Conservation (phyloP, 805 yeast species). For the Jamesozyma gamospora region DNA sequence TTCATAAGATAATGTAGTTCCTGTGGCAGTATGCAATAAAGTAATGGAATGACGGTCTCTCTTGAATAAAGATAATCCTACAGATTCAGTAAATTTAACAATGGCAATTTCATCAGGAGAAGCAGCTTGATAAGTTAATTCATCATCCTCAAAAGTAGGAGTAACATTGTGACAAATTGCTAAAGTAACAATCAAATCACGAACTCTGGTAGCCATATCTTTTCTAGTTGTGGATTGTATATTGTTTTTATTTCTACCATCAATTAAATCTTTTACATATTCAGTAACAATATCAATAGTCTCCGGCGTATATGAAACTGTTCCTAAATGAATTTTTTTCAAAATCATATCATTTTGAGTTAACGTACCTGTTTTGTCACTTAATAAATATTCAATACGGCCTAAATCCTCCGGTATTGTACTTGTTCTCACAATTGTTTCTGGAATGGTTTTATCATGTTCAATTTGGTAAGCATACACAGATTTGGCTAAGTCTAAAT, state of each 20-base stretch:
- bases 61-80: slow-evolving; percentile 69
- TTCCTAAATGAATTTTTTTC: slow-evolving; percentile 85
- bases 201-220: slow-evolving; percentile 65
- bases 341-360: slow-evolving; percentile 98
- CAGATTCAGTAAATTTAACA: slow-evolving; percentile 78
- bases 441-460: slow-evolving; percentile 70
- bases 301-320: slow-evolving; percentile 86
- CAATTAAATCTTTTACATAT: slow-evolving; percentile 38
- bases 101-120: slow-evolving; percentile 98
- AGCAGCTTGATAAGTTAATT: slow-evolving; percentile 84
- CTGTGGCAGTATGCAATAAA: slow-evolving; percentile 51
- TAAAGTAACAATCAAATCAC: slow-evolving; percentile 70
- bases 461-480: slow-evolving; percentile 94
- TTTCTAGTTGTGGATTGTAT: slow-evolving; percentile 36
- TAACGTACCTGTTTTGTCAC: slow-evolving; percentile 94
- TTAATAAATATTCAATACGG: slow-evolving; percentile 80
- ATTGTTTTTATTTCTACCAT: slow-evolving; percentile 7
- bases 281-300: slow-evolving; percentile 81
- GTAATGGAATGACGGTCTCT: slow-evolving; percentile 76
- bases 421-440: slow-evolving; percentile 89
- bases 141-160: slow-evolving; percentile 76
- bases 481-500: slow-evolving; percentile 87
- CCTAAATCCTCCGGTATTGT: slow-evolving; percentile 98
- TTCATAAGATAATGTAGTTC: slow-evolving; percentile 44
- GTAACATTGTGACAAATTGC: slow-evolving; percentile 98